phyloP scores from a whole-genome alignment of 1,139 yeast species.

The Magnusiomyces sp. region DNA sequence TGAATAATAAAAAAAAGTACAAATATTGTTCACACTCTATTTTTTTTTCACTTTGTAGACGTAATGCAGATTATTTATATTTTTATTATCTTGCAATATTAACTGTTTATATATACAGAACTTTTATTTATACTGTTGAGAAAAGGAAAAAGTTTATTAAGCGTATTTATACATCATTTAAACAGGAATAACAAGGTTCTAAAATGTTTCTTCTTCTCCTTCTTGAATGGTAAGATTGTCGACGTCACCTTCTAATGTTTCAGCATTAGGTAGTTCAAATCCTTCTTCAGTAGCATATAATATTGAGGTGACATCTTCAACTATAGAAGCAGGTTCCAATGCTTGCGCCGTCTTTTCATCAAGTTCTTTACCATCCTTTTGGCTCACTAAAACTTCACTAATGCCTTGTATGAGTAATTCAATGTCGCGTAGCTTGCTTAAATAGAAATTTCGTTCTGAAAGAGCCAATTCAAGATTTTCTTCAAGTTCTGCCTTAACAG shows the following conservation, averaged over 20 bases:
- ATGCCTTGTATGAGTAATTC: constrained; percentile 71
- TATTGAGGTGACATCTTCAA: constrained; percentile 61
- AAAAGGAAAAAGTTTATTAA: background rate
- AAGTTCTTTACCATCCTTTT: constrained; percentile 23
- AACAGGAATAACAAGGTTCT: background rate
- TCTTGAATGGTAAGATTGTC: constrained; percentile 4
- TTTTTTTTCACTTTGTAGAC: background rate
- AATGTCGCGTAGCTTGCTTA: constrained; percentile 78
- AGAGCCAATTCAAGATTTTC: constrained; percentile 37
- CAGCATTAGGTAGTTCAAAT: constrained; percentile 31
- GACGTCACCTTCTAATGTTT: constrained; percentile 2
- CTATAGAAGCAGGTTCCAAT: constrained; percentile 33
- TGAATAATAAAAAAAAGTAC: background rate
- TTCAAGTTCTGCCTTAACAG: constrained; percentile 36
- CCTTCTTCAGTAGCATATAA: constrained; percentile 80
- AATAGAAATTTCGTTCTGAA: constrained; percentile 78
- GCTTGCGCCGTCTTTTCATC: constrained; percentile 16
- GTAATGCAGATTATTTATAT: background rate
- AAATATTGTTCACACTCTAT: background rate
- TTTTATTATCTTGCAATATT: background rate
- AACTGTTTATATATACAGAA: background rate
- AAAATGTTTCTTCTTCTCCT: constrained; percentile 12
- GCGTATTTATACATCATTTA: background rate
- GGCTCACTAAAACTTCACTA: constrained; percentile 41
- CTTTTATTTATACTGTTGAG: background rate